Evolutionary conservation across 2,329 filamentous ascomycete species (phyloP).

Genomic region (Sordariomycetes sp.): DNA sequence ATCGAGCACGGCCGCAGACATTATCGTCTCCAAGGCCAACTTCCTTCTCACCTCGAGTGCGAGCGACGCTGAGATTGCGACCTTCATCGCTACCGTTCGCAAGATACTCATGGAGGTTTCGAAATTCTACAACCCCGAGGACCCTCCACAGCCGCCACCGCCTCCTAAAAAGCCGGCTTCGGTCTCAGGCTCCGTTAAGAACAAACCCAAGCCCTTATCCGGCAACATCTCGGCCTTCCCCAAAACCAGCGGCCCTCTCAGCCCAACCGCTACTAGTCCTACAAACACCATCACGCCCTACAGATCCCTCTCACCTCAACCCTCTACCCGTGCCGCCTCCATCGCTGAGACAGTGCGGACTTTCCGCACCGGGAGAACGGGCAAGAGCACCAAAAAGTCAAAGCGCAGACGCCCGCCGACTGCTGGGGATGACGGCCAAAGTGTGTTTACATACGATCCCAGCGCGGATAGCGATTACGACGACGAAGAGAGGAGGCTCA

Average conservation of each 20-base stretch:
- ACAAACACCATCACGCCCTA: constrained; percentile 1
- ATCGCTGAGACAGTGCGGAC: constrained; percentile 22
- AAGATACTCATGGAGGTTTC: constrained; percentile 24
- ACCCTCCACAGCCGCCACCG: constrained; percentile 3
- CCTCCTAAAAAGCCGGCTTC: constrained; percentile 8
- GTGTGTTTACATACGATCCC: constrained; percentile 24
- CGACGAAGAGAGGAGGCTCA: constrained; percentile 39
- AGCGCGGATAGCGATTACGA: constrained; percentile 32
- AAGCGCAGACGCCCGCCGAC: background rate
- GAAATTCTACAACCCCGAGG: constrained; percentile 34
- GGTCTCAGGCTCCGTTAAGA: constrained; percentile 11
- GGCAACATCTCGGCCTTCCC: constrained; percentile 21
- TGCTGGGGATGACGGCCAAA: constrained; percentile 14
- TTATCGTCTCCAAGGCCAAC: constrained; percentile 41
- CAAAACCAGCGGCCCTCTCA: constrained; percentile 11
- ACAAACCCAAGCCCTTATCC: constrained; percentile 16
- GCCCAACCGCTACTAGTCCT: constrained; percentile 9
- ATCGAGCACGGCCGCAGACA: constrained; percentile 14
- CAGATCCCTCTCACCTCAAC: constrained; percentile 6
- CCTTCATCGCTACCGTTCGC: constrained; percentile 43
- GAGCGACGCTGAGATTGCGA: constrained; percentile 41
- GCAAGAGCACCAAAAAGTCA: constrained; percentile 3
- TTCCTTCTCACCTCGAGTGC: constrained; percentile 48
- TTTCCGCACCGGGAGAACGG: constrained; percentile 16
- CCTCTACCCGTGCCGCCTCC: constrained; percentile 17